These are phyloP conservation scores for Amylocarpus encephaloides DNA, from an alignment of 2,329 filamentous ascomycete genomes.

Conservation along the genomic window DNA sequence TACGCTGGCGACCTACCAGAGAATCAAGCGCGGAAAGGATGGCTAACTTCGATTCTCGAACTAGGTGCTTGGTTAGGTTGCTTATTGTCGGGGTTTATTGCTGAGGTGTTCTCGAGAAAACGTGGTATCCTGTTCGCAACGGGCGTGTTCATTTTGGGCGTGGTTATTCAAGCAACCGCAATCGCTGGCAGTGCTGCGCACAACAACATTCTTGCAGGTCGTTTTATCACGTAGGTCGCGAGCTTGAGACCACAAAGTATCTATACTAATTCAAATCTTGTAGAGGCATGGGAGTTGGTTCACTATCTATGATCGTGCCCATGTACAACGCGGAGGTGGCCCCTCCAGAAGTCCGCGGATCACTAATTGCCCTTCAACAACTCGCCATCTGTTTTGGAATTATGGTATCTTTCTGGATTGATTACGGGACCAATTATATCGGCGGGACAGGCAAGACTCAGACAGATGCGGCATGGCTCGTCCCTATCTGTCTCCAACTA, in stretches of 20 bases:
- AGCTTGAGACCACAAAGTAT: background rate
- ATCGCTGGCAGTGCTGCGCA: conserved; percentile 43
- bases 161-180: conserved; percentile 60
- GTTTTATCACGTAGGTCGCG: conserved; percentile 55
- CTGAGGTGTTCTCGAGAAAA: conserved; percentile 63
- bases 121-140: conserved; percentile 62
- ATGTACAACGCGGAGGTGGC: conserved; percentile 45
- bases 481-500: conserved; percentile 67
- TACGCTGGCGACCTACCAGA: conserved; percentile 42
- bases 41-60: conserved; percentile 63
- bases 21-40: conserved; percentile 50
- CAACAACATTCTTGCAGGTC: conserved; percentile 59
- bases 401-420: conserved; percentile 53
- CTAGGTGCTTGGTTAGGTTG: conserved; percentile 73
- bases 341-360: conserved; percentile 60
- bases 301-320: conserved; percentile 60
- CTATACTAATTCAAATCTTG: conserved; percentile 25
- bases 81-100: conserved; percentile 63
- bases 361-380: conserved; percentile 59
- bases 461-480: conserved; percentile 64
- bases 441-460: conserved; percentile 54
- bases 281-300: conserved; percentile 60
- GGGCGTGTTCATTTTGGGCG: conserved; percentile 62
- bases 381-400: conserved; percentile 55
- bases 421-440: conserved; percentile 61